Base-by-base conservation (phyloP, 352 stramenopile species). In the Globisporangium sylvaticum region DNA sequence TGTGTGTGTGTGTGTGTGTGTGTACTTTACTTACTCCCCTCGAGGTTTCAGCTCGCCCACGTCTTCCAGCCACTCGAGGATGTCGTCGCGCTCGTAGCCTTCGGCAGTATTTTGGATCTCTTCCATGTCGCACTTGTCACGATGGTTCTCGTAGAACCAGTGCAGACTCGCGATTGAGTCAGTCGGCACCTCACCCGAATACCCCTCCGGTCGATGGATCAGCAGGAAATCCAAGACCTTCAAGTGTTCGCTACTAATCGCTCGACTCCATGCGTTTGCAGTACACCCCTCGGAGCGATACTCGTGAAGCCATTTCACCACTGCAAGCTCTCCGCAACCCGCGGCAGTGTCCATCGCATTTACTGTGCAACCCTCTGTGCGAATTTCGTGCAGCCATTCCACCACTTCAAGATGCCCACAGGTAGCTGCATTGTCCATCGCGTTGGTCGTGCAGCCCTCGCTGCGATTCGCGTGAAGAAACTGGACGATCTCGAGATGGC, bases 31-130 rank as follows among this genome's bases (percentile, higher is more conserved):
- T n/a, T 34, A 48, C 10, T 15, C 6, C 9, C 22, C 20, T 7
- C 18, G 3, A 42, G 32, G 1, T 18, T 52, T 14, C 22, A 34
- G 5, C 34, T 62, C 34, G 5, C 22, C 34, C 9, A 62, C 37
- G 7, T 52, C 32, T 29, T 22, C 12, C 15, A 62, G 56, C 56
- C 56, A 52, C 9, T 62, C 34, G 32, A 62, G 34, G 32, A 62
- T 52, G 5, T 62, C 56, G 9, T n/a, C 10, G 1, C 32, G 31
- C 12, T 31, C 18, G 32, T 50, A 31, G 3, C 12, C 32, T 52
- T 62, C 31, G 1, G n/a, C 9, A 12, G 31, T 5, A 39, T 27
- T 50, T n/a, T 31, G 55, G 12, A 44, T 27, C 12, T 44, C 29
- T 10, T 48, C 55, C 55, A 44, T 46, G 20, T 61, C 20, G 22